Conservation (phyloP, 352 stramenopile species). For the Globisporangium spiculum region DNA sequence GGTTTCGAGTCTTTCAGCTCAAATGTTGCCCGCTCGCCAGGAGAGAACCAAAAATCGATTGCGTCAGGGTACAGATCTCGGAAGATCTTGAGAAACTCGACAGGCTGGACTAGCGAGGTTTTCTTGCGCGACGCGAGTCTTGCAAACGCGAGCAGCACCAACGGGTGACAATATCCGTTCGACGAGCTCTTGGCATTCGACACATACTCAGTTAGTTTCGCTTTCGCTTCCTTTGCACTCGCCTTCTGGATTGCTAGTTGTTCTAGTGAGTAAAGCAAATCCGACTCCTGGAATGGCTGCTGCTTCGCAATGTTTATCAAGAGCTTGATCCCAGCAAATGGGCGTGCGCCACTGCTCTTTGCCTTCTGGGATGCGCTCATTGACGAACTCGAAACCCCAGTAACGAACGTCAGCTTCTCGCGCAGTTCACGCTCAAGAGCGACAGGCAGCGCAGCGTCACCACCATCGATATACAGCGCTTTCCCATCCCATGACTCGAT, state of each 20-base stretch:
- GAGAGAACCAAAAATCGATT: conserved; percentile 37
- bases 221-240: conserved; percentile 22
- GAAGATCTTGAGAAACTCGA: conserved; percentile 49
- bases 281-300: conserved; percentile 32
- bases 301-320: conserved; percentile 32
- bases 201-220: conserved; percentile 43
- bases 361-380: not conserved
- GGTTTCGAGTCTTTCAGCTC: not conserved
- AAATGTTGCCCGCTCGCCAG: conserved; percentile 24
- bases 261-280: conserved; percentile 61
- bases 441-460: conserved; percentile 24
- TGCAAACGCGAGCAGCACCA: conserved; percentile 54
- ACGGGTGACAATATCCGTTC: conserved; percentile 34
- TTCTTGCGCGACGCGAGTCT: conserved; percentile 26
- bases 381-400: not conserved
- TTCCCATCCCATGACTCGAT: conserved; percentile 51
- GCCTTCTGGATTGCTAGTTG: conserved; percentile 46
- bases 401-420: conserved; percentile 40
- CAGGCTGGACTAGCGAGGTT: conserved; percentile 16
- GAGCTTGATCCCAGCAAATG: conserved; percentile 56
- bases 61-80: conserved; percentile 50
- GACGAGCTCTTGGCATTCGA: conserved; percentile 12
- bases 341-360: conserved; percentile 17
- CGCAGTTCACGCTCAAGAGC: conserved; percentile 39
- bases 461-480: conserved; percentile 28